phyloP scores from a whole-genome alignment of 2,329 filamentous ascomycete species.

The Paramyrothecium sp. region DNA sequence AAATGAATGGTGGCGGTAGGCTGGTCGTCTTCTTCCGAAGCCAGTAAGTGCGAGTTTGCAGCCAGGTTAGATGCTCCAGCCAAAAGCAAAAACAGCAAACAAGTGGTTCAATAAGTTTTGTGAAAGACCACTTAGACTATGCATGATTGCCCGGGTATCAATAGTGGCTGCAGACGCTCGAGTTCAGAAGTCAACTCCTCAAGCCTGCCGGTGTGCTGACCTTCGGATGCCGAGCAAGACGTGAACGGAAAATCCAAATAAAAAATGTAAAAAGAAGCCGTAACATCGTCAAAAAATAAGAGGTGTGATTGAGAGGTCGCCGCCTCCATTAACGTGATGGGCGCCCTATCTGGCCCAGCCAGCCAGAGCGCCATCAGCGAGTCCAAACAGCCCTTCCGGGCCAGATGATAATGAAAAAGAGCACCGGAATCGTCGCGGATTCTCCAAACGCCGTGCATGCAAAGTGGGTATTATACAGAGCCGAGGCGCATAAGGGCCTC shows the following conservation, averaged over 20 bases:
- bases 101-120: too few relatives aligned
- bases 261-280: slow-evolving; percentile 18
- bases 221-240: too few relatives aligned
- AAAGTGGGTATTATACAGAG: slow-evolving; percentile 63
- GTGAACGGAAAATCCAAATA: slow-evolving; percentile 9
- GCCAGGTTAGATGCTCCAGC: not conserved
- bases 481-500: slow-evolving; percentile 79
- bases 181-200: not conserved
- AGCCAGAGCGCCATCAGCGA: slow-evolving; percentile 15
- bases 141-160: too few relatives aligned
- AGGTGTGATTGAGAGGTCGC: slow-evolving; percentile 26
- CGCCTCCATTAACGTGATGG: slow-evolving; percentile 30
- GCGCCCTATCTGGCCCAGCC: slow-evolving; percentile 27
- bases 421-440: slow-evolving; percentile 1
- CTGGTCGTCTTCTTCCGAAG: too few relatives aligned
- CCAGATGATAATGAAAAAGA: too few relatives aligned
- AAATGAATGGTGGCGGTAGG: not conserved
- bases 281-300: slow-evolving; percentile 29
- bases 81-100: too few relatives aligned
- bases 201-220: too few relatives aligned
- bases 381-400: too few relatives aligned
- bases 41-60: too few relatives aligned
- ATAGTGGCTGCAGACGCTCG: too few relatives aligned
- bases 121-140: too few relatives aligned
- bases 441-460: slow-evolving; percentile 53